Conservation (phyloP, 228 moss, liverwort and hornwort genomes). For the Sphagnum fallax region DNA sequence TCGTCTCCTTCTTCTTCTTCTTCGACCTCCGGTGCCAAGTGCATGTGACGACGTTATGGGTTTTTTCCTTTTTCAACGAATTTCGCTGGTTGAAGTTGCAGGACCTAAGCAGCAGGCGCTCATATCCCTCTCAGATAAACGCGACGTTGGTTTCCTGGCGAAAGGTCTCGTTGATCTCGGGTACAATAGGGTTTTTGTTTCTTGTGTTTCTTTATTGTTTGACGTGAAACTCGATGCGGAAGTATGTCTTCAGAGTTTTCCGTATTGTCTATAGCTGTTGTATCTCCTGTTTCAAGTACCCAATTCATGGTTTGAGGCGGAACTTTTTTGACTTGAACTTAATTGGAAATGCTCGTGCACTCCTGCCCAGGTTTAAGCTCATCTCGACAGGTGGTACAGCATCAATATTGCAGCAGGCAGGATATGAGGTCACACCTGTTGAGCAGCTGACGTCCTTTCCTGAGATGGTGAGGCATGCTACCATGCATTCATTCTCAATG, state of each 20-base stretch:
- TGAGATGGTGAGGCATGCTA: constrained; percentile 53
- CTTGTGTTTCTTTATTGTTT: background rate
- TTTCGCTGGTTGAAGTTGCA: constrained; percentile 7
- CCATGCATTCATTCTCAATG: background rate
- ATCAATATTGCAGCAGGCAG: constrained; percentile 63
- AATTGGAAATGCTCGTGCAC: background rate
- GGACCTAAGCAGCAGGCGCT: constrained; percentile 84
- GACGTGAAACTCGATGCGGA: background rate
- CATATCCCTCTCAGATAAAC: constrained; percentile 87
- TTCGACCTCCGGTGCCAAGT: too few relatives aligned
- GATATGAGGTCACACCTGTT: constrained; percentile 70
- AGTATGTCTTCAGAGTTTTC: background rate
- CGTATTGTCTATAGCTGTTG: background rate
- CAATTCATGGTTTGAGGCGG: background rate
- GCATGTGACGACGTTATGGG: background rate
- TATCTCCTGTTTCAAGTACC: background rate
- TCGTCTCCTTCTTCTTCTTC: too few relatives aligned
- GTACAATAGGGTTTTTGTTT: constrained; percentile 20
- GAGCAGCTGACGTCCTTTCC: constrained; percentile 84
- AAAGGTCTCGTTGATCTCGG: constrained; percentile 76
- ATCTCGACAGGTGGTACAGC: constrained; percentile 96
- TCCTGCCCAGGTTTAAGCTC: constrained; percentile 29
- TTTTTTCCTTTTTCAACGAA: background rate
- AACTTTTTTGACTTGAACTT: background rate
- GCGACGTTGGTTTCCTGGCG: constrained; percentile 66